A percentile compares a stretch with the other conserved stretches of the same genome.
Conservation (phyloP, 331 rosid genomes). For the Stylosanthes scabra region DNA sequence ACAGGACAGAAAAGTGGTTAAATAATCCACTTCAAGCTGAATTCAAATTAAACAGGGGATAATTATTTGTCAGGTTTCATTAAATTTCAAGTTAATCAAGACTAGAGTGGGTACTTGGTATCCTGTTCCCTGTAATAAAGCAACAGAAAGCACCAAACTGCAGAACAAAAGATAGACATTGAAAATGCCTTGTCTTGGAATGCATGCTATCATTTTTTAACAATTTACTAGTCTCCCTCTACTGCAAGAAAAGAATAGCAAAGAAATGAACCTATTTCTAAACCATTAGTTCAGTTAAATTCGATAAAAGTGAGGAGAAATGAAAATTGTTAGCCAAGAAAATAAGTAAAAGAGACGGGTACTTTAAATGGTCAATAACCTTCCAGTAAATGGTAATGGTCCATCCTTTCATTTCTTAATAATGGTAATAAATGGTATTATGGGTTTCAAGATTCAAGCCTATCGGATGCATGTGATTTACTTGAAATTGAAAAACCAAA, state of each 20-base stretch:
- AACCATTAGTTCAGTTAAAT: slow-evolving; percentile 12
- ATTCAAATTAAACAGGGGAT: slow-evolving; percentile 3
- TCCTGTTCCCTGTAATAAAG: neutral
- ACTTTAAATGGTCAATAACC: slow-evolving; percentile 10
- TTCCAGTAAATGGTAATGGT: neutral
- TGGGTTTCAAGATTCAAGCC: slow-evolving; percentile 6
- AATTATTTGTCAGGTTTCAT: neutral
- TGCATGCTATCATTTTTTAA: slow-evolving; percentile 22
- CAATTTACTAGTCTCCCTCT: slow-evolving; percentile 29
- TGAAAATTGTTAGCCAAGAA: neutral
- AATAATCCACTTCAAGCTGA: slow-evolving; percentile 22
- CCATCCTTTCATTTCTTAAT: slow-evolving; percentile 1
- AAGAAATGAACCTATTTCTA: slow-evolving; percentile 9
- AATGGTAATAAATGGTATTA: neutral
- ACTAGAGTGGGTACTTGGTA: neutral
- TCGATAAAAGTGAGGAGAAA: neutral
- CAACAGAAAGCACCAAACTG: slow-evolving; percentile 16
- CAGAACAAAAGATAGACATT: slow-evolving; percentile 17
- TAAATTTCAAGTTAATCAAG: neutral
- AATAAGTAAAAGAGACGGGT: neutral
- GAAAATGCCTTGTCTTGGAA: neutral
- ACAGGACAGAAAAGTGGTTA: slow-evolving; percentile 2
- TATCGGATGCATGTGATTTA: slow-evolving; percentile 18
- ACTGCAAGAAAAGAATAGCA: slow-evolving; percentile 20
- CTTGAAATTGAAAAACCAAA: neutral